Evolutionary conservation across 129 eudicot genomes (phyloP).

Genomic region (Artemisia argyi): DNA sequence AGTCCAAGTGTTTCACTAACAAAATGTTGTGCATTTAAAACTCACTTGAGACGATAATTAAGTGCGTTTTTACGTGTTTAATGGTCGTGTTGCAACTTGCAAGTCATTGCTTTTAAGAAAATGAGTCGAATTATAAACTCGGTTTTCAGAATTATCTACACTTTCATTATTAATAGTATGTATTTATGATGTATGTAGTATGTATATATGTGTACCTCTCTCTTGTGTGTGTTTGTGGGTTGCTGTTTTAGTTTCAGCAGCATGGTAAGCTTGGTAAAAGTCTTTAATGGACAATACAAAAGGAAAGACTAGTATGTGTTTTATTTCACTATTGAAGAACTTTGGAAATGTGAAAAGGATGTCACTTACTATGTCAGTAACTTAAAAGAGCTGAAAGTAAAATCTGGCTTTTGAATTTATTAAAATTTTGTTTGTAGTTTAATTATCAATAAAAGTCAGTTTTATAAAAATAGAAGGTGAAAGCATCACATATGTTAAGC

Average conservation of each 20-base stretch:
- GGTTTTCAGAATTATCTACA: too few species aligned
- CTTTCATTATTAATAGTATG: too few species aligned
- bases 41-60: too few species aligned
- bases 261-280: slow-evolving; percentile 54
- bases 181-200: not conserved
- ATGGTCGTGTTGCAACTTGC: too few species aligned
- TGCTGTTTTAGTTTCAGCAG: slow-evolving; percentile 54
- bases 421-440: not conserved
- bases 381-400: not conserved
- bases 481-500: not conserved
- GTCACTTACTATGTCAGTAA: slow-evolving; percentile 6
- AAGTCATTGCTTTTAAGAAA: too few species aligned
- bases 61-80: too few species aligned
- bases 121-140: too few species aligned
- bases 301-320: slow-evolving; percentile 14
- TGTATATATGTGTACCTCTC: slow-evolving; percentile 13
- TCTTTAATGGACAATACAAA: slow-evolving; percentile 28
- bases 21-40: too few species aligned
- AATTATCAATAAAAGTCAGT: too few species aligned
- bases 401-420: slow-evolving; percentile 12
- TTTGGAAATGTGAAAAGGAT: slow-evolving; percentile 9
- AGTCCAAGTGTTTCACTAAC: too few species aligned
- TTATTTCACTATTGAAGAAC: slow-evolving; percentile 22
- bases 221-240: slow-evolving; percentile 28
- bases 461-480: too few species aligned